A percentile compares a stretch with the other conserved stretches of the same genome.
phyloP scores from a whole-genome alignment of 805 yeast genomes.

The Saccharomycopsis javanensis region DNA sequence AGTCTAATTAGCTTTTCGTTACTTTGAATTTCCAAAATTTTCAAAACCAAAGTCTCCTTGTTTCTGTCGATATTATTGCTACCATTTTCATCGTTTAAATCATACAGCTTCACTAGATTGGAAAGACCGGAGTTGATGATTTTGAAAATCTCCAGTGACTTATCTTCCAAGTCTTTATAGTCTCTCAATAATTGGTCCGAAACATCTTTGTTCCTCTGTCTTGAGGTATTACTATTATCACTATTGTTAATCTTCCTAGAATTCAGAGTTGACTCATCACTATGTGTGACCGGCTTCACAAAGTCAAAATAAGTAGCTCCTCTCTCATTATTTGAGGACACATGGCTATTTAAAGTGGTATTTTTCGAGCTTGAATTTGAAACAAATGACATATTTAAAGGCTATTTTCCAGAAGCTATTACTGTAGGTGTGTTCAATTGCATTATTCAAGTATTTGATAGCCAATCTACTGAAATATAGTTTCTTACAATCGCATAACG shows the following conservation, averaged over 20 bases:
- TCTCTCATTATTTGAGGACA: background rate
- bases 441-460: no score
- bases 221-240: no score
- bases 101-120: background rate
- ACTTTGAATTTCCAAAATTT: slow-evolving; percentile 15
- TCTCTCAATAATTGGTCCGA: background rate
- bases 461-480: no score
- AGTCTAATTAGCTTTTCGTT: slow-evolving; percentile 11
- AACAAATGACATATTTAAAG: background rate
- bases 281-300: background rate
- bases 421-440: no score
- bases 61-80: background rate
- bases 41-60: slow-evolving; percentile 9
- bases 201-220: background rate
- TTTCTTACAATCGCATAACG: no score
- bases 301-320: background rate
- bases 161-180: background rate
- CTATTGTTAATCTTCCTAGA: no score
- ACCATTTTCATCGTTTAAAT: background rate
- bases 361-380: background rate
- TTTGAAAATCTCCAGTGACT: background rate
- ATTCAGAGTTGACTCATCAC: no score
- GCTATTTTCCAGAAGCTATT: background rate
- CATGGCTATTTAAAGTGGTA: background rate
- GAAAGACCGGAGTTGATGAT: background rate